phyloP scores from a whole-genome alignment of 768 basidiomycete species.

The Phylloporus sp. region DNA sequence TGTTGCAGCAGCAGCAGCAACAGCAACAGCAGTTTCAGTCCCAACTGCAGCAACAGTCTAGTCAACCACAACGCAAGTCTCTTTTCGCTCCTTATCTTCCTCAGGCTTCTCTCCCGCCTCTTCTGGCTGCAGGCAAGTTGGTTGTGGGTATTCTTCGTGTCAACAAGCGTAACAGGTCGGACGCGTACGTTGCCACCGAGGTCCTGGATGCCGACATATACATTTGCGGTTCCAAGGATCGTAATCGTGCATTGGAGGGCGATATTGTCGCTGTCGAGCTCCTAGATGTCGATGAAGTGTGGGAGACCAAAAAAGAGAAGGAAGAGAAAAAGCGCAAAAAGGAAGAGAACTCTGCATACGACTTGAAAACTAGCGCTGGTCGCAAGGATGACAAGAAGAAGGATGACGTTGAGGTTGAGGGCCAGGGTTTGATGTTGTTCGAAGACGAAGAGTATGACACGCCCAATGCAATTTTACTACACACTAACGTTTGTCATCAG shows the following conservation, averaged over 20 bases:
- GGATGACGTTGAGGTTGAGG: constrained; percentile 99
- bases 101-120: constrained; percentile 93
- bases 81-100: constrained; percentile 98
- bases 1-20: constrained; percentile 90
- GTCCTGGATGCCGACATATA: constrained; percentile 98
- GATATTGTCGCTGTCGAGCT: constrained; percentile 98
- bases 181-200: constrained; percentile 98
- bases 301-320: constrained; percentile 99
- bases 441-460: constrained; percentile 88
- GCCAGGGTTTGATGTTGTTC: constrained; percentile 93
- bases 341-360: constrained; percentile 97
- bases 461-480: not conserved
- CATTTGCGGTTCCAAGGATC: constrained; percentile 97
- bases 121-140: constrained; percentile 93
- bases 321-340: constrained; percentile 99
- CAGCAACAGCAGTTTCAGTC: constrained; percentile 74
- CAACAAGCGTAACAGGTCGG: constrained; percentile 97
- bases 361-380: constrained; percentile 65
- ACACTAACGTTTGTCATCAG: constrained; percentile 35
- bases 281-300: constrained; percentile 95
- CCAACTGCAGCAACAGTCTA: constrained; percentile 89
- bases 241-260: constrained; percentile 96
- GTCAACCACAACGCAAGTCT: constrained; percentile 93
- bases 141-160: constrained; percentile 96
- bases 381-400: constrained; percentile 99